A percentile compares a stretch with the other conserved stretches of the same genome.
phyloP scores from a whole-genome alignment of 352 stramenopile genomes.

The Globisporangium cederbergense region DNA sequence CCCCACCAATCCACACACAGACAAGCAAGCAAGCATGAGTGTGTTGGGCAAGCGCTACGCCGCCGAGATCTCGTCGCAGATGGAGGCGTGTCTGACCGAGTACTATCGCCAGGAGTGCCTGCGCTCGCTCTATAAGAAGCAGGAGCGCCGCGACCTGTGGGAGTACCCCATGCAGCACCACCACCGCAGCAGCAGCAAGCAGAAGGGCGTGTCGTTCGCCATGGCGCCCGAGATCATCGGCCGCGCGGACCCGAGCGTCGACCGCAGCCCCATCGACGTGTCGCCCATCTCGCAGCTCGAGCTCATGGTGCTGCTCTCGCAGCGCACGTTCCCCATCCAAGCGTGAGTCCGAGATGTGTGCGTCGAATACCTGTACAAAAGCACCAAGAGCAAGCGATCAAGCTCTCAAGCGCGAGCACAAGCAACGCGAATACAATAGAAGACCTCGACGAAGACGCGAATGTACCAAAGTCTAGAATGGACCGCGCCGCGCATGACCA shows the following conservation, averaged over 20 bases:
- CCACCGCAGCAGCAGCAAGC: slow-evolving; percentile 33
- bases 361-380: neutral
- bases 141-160: slow-evolving; percentile 38
- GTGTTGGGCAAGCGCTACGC: slow-evolving; percentile 75
- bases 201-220: slow-evolving; percentile 73
- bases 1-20: slow-evolving; percentile 15
- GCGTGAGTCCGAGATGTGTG: slow-evolving; percentile 23
- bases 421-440: slow-evolving; percentile 11
- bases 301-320: slow-evolving; percentile 64
- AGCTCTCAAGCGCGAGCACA: slow-evolving; percentile 10
- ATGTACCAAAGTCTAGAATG: slow-evolving; percentile 11
- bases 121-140: slow-evolving; percentile 68
- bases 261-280: slow-evolving; percentile 73
- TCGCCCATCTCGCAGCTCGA: slow-evolving; percentile 75
- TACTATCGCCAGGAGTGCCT: slow-evolving; percentile 84
- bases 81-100: slow-evolving; percentile 71
- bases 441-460: slow-evolving; percentile 3
- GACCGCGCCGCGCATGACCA: neutral
- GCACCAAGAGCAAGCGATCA: neutral
- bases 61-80: slow-evolving; percentile 43
- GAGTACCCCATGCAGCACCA: slow-evolving; percentile 28
- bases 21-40: slow-evolving; percentile 15
- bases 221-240: slow-evolving; percentile 63
- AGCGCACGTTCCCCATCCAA: slow-evolving; percentile 60
- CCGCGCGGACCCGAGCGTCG: slow-evolving; percentile 57